Base-by-base conservation (phyloP, 2,329 filamentous ascomycete species). In the Colletotrichum orchidophilum region DNA sequence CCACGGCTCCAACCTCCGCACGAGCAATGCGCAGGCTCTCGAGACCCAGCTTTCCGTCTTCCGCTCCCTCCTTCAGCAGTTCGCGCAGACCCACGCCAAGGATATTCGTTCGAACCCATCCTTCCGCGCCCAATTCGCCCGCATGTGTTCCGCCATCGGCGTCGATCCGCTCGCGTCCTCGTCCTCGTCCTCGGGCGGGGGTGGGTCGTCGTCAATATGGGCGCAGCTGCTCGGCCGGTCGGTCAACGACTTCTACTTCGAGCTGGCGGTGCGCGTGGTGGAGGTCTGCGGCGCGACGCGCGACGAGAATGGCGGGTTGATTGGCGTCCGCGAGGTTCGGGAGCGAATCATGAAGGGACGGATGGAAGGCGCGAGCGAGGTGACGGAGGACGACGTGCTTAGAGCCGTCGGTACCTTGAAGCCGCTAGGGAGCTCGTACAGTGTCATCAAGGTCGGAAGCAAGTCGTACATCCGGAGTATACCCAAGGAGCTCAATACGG, bases 221-320 rank as follows among this genome's bases (percentile, higher is more conserved):
- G 93, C 94, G 29, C 95, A 98, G 84, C 90, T 98, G 73, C 87
- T 98, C 24, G 96, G 96, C 33, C 90, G 93, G 71, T 95, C 92
- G 76, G 95, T 99, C 75, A 97, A 98, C 80, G 96, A 99, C 81
- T 99, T 99, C 80, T 99, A 98, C 84, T 98, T 98, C 81, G 96
- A 97, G 84, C 90, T 99, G 55, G 96, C 95, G 1, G 96, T 98
- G n/a, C 89, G 94, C 60, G 93, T 98, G 1, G 96, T 99, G 6
- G 96, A 98, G 81, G 91, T 98, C 8, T 99, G 96, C 79, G 88
- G 94, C 6, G 90, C 92, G 63, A 98, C 95, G 54, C 87, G 96
- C 63, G 90, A 89, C 4, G 96, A 98, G 82, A 99, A 99, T 80
- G 96, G 96, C 7, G 96, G 96, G 0, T 85, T 99, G 77, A 94